Percentiles rank a stretch among this genome's conserved stretches.
Evolutionary conservation across 176 grass and related monocot species (phyloP).

Genomic region (Oryza officinalis): DNA sequence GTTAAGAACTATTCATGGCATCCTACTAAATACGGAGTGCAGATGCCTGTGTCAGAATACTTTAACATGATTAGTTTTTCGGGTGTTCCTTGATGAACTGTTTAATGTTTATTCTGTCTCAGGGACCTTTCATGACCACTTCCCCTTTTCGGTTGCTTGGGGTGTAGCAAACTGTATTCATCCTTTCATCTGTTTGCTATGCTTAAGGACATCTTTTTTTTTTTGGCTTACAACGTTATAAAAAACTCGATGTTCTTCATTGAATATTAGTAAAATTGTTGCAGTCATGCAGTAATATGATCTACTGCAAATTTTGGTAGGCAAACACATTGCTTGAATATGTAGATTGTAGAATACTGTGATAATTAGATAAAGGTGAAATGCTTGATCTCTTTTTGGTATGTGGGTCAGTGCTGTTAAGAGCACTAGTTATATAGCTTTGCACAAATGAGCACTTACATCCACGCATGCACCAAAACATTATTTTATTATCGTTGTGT

Average conservation of each 20-base stretch:
- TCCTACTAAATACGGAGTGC: not conserved
- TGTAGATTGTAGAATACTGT: not conserved
- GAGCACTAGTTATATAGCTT: not conserved
- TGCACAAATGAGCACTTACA: not conserved
- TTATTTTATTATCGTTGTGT: not conserved
- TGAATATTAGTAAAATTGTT: conserved; percentile 14
- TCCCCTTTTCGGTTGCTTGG: not conserved
- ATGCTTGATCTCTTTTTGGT: not conserved
- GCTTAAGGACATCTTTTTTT: conserved; percentile 2
- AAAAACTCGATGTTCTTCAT: not conserved
- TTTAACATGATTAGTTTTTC: not conserved
- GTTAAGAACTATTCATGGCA: too few species aligned
- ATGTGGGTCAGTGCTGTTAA: not conserved
- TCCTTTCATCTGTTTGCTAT: not conserved
- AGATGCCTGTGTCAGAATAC: not conserved
- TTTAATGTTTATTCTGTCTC: not conserved
- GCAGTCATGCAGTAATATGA: not conserved
- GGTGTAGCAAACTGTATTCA: not conserved
- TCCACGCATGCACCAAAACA: too few species aligned
- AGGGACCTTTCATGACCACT: not conserved
- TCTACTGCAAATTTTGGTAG: conserved; percentile 6
- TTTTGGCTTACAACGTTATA: not conserved
- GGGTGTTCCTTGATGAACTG: conserved; percentile 16
- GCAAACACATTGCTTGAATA: conserved; percentile 19
- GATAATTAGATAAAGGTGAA: not conserved